Percentiles rank a stretch among this genome's conserved stretches.
Conservation (phyloP, 106 monocot species). For the Allium fistulosum region DNA sequence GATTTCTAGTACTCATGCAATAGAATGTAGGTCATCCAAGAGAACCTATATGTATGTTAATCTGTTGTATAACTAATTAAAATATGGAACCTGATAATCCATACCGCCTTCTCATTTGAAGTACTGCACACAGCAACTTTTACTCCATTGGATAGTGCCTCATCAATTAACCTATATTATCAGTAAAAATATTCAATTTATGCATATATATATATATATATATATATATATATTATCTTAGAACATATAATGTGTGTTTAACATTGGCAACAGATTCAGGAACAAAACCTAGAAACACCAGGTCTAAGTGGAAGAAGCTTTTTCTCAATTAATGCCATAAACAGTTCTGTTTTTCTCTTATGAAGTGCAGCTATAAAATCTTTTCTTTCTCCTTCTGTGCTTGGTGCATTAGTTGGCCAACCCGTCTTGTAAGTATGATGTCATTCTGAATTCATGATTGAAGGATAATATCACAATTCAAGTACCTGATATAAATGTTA, state of each 20-base stretch:
- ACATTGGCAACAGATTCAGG: background rate
- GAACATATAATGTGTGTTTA: too few relatives aligned
- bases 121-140: constrained; percentile 99
- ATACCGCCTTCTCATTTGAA: constrained; percentile 99
- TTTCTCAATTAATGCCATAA: constrained; percentile 96
- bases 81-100: constrained; percentile 27
- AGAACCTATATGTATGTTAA: too few relatives aligned
- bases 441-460: constrained; percentile 51
- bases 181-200: too few relatives aligned
- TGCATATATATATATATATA: too few relatives aligned
- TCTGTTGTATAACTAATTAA: background rate
- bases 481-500: too few relatives aligned
- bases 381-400: constrained; percentile 74
- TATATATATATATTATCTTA: too few relatives aligned
- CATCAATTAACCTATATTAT: constrained; percentile 69
- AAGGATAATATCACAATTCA: background rate
- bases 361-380: constrained; percentile 90
- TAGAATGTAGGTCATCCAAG: too few relatives aligned
- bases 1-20: too few relatives aligned
- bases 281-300: constrained; percentile 68
- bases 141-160: constrained; percentile 62
- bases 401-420: constrained; percentile 88
- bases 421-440: constrained; percentile 86
- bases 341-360: constrained; percentile 92
- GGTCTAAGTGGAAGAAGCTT: constrained; percentile 91